Conservation (phyloP, 805 yeast species). For the Monosporozyma yasuniensis region DNA sequence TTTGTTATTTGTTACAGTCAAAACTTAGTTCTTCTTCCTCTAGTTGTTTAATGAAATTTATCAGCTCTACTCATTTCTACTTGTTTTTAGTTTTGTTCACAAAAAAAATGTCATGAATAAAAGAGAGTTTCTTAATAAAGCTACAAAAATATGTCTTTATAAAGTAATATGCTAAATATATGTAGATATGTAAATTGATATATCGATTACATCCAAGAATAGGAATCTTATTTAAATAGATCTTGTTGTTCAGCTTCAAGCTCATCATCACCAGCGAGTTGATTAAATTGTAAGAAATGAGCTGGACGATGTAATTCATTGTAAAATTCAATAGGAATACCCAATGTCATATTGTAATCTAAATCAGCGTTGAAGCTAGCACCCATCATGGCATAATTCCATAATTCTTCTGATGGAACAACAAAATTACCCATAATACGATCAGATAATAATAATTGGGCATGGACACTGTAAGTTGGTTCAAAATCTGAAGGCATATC, state of each 20-base stretch:
- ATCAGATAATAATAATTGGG: conserved; percentile 68
- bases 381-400: conserved; percentile 91
- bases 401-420: conserved; percentile 74
- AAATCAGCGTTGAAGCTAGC: conserved; percentile 66
- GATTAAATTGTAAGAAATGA: conserved; percentile 72
- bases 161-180: too few species aligned
- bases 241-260: conserved; percentile 63
- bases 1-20: too few species aligned
- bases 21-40: too few species aligned
- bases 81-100: neutral
- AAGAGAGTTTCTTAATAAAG: too few species aligned
- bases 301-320: conserved; percentile 81
- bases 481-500: conserved; percentile 60
- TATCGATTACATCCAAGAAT: too few species aligned
- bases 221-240: conserved; percentile 36
- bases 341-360: conserved; percentile 57
- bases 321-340: conserved; percentile 73
- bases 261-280: conserved; percentile 45
- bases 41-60: too few species aligned
- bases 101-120: neutral
- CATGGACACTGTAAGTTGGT: conserved; percentile 46
- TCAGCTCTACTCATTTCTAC: too few species aligned
- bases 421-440: conserved; percentile 71
- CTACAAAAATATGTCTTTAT: too few species aligned
- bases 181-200: too few species aligned